Evolutionary conservation across 768 basidiomycete genomes (phyloP), one percentile per base, ranked within the genome.

Genomic region (Cystobasidium ongulense): DNA sequence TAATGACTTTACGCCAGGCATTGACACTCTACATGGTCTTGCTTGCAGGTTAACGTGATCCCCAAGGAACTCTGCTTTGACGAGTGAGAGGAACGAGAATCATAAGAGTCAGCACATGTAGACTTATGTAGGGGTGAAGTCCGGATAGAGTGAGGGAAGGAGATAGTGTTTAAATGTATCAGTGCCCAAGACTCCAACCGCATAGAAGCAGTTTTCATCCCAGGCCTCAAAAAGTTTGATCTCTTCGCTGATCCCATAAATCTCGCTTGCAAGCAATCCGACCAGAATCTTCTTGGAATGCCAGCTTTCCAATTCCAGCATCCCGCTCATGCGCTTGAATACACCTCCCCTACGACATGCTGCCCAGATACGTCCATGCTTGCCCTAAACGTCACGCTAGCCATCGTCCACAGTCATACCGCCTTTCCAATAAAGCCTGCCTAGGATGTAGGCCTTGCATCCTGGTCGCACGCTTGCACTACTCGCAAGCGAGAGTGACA

Each of bases 371-470:
- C 39, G 18, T 21, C 46, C 46, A 50, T 21, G 46, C 46, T 50
- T 50, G 46, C 15, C 3, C n/a, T n/a, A 11, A 8, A 50, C 5
- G 39, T 10, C 38, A 25, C 35, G 27, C 31, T 29, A 11, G 33
- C 4, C 46, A 10, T 13, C 2, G 17, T 53, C 39, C 43, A 3
- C 25, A 10, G 38, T n/a, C 10, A 3, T 25, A 10, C 23, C 5
- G 3, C 50, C n/a, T 46, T 17, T 50, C 7, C 17, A 31, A 54
- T 21, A 17, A 25, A 11, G 11, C 29, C 11, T 15, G n/a, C 53
- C 25, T 2, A 31, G 11, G 29, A 71, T 71, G 53, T 71, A 33
- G 31, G 23, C 68, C 29, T 52, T 71, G 52, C 54, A 71, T 71
- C 68, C 68, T 71, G 68, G 68, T 71, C 54, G n/a, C 29, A 3